These are phyloP conservation scores for Aspergillus pseudotamarii DNA, from an alignment of 2,329 filamentous ascomycete genomes.

Conservation along the genomic window DNA sequence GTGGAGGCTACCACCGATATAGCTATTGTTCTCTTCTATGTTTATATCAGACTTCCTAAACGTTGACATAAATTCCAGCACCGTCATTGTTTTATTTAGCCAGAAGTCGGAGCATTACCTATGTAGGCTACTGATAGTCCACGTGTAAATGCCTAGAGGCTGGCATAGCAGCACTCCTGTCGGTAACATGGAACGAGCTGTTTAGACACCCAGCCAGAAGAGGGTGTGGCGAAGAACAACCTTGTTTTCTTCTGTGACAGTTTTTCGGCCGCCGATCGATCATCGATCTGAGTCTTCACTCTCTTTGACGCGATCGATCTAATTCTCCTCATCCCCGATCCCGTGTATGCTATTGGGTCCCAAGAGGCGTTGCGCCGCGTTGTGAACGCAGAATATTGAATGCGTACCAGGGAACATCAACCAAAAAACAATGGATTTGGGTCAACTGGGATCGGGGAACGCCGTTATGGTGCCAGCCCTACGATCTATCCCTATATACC, in stretches of 20 bases:
- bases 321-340: neutral
- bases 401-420: neutral
- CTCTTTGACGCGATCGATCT: neutral
- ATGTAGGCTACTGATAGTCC: neutral
- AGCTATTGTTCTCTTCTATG: neutral
- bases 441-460: neutral
- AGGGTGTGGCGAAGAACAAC: neutral
- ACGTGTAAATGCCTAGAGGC: neutral
- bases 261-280: neutral
- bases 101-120: neutral
- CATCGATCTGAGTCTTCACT: neutral
- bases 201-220: no score
- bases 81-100: neutral
- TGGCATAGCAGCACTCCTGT: neutral
- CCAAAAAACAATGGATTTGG: neutral
- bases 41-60: neutral
- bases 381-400: neutral
- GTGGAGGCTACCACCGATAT: neutral
- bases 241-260: neutral
- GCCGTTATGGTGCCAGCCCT: neutral
- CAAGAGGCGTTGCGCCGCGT: neutral
- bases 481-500: neutral
- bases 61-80: neutral
- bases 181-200: no score
- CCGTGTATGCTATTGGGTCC: neutral